A percentile compares a stretch with the other conserved stretches of the same genome.
phyloP scores from a whole-genome alignment of 257 asterid species.

The Przewalskia tangutica region DNA sequence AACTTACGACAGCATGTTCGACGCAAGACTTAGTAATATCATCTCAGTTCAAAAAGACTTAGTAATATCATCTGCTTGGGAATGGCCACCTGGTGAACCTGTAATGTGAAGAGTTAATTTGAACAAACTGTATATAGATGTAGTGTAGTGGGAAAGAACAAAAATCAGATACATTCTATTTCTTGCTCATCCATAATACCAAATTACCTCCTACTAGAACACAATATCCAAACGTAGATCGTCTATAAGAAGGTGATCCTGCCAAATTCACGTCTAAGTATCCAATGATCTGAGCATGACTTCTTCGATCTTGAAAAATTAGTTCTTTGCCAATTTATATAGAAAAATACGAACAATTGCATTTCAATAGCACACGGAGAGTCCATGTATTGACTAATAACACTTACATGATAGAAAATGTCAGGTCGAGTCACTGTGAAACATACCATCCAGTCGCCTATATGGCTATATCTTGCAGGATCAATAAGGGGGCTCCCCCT shows the following conservation, averaged over 20 bases:
- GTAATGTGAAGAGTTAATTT: not conserved
- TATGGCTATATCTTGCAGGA: not conserved
- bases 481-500: not conserved
- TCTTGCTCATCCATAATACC: not conserved
- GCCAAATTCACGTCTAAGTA: not conserved
- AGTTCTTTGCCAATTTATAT: not conserved
- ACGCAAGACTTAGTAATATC: not conserved
- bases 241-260: not conserved
- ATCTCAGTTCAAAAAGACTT: not conserved
- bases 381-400: not conserved
- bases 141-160: not conserved
- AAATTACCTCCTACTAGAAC: not conserved
- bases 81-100: constrained; percentile 2
- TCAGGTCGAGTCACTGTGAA: not conserved
- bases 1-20: not conserved
- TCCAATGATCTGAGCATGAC: not conserved
- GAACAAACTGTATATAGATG: not conserved
- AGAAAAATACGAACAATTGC: not conserved
- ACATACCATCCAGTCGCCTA: not conserved
- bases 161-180: not conserved
- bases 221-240: not conserved
- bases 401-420: not conserved
- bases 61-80: not conserved
- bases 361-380: not conserved
- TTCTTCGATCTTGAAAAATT: not conserved